A percentile compares a stretch with the other conserved stretches of the same genome.
These are phyloP conservation scores for Trifolium dubium DNA, from an alignment of 306 rosid species.

Conservation along the genomic window DNA sequence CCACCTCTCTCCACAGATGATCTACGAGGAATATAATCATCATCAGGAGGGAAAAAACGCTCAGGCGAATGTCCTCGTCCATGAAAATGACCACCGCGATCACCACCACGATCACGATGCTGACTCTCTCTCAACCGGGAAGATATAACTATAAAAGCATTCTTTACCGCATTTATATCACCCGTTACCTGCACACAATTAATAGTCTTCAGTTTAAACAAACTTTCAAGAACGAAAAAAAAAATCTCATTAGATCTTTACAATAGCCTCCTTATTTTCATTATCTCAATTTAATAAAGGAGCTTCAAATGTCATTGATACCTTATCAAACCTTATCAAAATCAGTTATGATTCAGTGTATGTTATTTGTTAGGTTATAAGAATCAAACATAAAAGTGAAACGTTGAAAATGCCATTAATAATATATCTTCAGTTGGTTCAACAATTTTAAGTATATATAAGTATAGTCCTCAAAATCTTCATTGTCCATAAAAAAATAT, in stretches of 20 bases:
- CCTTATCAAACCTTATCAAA: slow-evolving; percentile 28
- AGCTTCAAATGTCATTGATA: slow-evolving; percentile 41
- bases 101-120: slow-evolving; percentile 76
- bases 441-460: slow-evolving; percentile 7
- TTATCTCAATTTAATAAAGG: slow-evolving; percentile 28
- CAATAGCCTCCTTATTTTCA: slow-evolving; percentile 25
- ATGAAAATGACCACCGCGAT: slow-evolving; percentile 70
- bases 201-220: slow-evolving; percentile 27
- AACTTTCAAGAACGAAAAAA: slow-evolving; percentile 3
- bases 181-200: slow-evolving; percentile 79
- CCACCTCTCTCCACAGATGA: slow-evolving; percentile 67
- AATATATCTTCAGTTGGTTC: slow-evolving; percentile 35
- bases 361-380: slow-evolving; percentile 6
- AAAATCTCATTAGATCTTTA: slow-evolving; percentile 30
- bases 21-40: slow-evolving; percentile 76
- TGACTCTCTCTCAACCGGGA: slow-evolving; percentile 98
- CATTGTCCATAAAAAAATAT: slow-evolving; percentile 32
- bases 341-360: slow-evolving; percentile 24
- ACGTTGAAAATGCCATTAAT: slow-evolving; percentile 29
- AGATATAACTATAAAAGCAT: slow-evolving; percentile 70
- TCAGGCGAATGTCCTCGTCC: slow-evolving; percentile 85
- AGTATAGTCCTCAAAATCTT: slow-evolving; percentile 31
- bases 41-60: slow-evolving; percentile 79
- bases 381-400: slow-evolving; percentile 15
- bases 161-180: slow-evolving; percentile 74